These are phyloP conservation scores for Sanguinoderma infundibulare DNA, from an alignment of 1,284 basidiomycete species.

Conservation along the genomic window DNA sequence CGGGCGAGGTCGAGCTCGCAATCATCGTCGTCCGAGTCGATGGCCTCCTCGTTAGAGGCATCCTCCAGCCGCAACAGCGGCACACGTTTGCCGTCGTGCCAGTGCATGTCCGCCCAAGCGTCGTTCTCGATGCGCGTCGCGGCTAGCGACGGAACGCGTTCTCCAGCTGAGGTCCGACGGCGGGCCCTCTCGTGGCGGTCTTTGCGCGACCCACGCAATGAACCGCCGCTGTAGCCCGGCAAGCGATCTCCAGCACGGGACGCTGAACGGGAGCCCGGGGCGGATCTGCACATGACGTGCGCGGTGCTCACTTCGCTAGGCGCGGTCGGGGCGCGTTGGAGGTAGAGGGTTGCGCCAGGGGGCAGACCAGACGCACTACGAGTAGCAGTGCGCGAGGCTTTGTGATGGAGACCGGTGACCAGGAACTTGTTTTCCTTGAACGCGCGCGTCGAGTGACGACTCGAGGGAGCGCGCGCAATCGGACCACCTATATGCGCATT, in stretches of 20 bases:
- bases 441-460: constrained; percentile 23
- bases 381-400: constrained; percentile 11
- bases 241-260: constrained; percentile 36
- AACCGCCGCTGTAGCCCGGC: constrained; percentile 6
- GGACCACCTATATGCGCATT: constrained; percentile 51
- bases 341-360: constrained; percentile 29
- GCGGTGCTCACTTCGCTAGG: constrained; percentile 53
- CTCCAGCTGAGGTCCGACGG: constrained; percentile 18
- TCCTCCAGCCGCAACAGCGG: constrained; percentile 20
- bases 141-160: constrained; percentile 45
- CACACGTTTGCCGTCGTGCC: constrained; percentile 31
- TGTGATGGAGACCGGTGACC: constrained; percentile 23
- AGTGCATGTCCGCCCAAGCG: constrained; percentile 34
- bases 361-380: constrained; percentile 25
- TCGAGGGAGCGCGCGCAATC: constrained; percentile 19
- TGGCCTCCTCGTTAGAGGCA: constrained; percentile 30
- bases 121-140: constrained; percentile 47
- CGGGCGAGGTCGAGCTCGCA: constrained; percentile 67
- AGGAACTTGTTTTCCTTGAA: constrained; percentile 24
- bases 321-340: constrained; percentile 31
- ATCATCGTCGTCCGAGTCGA: constrained; percentile 52
- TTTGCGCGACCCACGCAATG: constrained; percentile 13
- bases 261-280: constrained; percentile 50
- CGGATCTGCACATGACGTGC: constrained; percentile 65
- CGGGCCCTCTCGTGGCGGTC: constrained; percentile 16